These are phyloP conservation scores for Aspergillus ruber DNA, from an alignment of 2,329 filamentous ascomycete genomes.

Conservation along the genomic window DNA sequence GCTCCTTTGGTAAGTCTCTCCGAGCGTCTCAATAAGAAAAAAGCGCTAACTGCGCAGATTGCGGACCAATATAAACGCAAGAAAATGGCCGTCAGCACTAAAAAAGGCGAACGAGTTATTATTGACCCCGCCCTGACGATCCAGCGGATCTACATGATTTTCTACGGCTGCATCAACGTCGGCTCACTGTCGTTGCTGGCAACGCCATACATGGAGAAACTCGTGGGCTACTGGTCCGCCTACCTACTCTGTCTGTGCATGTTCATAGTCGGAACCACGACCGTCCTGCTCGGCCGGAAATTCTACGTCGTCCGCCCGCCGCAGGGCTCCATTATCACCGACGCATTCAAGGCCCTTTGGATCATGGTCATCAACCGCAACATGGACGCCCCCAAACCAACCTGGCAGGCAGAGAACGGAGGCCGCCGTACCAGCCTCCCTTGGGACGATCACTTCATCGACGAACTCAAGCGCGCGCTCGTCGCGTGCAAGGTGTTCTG, in stretches of 20 bases:
- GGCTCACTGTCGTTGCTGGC: slow-evolving; percentile 63
- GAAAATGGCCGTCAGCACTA: slow-evolving; percentile 44
- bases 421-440: slow-evolving; percentile 36
- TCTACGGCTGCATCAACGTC: slow-evolving; percentile 68
- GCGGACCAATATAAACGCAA: slow-evolving; percentile 60
- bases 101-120: slow-evolving; percentile 52
- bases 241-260: slow-evolving; percentile 57
- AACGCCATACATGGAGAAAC: slow-evolving; percentile 62
- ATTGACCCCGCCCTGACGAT: slow-evolving; percentile 62
- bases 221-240: slow-evolving; percentile 61
- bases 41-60: slow-evolving; percentile 35
- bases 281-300: slow-evolving; percentile 45
- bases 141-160: slow-evolving; percentile 66
- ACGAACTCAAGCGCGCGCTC: slow-evolving; percentile 62
- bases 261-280: slow-evolving; percentile 56
- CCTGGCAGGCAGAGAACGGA: slow-evolving; percentile 52
- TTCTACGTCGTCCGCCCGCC: slow-evolving; percentile 45
- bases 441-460: slow-evolving; percentile 66
- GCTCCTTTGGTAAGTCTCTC: slow-evolving; percentile 35
- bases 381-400: slow-evolving; percentile 61
- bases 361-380: slow-evolving; percentile 48
- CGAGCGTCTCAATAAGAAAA: background rate
- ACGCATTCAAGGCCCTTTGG: slow-evolving; percentile 58
- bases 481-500: slow-evolving; percentile 65
- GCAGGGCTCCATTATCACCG: slow-evolving; percentile 58